Evolutionary conservation across 2,329 filamentous ascomycete genomes (phyloP), one percentile per base, ranked within the genome.

Genomic region (Falciphora oryzae): DNA sequence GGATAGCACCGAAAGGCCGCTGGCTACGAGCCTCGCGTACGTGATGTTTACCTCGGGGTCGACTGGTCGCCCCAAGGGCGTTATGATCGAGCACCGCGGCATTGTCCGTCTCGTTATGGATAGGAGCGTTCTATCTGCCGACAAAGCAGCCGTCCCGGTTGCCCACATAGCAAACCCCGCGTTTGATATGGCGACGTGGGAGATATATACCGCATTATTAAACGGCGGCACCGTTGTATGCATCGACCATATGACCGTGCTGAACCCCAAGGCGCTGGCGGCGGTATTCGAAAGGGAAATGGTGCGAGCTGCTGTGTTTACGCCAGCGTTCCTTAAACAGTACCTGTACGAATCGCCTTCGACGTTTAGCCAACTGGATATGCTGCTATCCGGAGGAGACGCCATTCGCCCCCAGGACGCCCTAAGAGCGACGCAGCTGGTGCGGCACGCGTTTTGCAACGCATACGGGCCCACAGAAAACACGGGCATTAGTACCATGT

Each of bases 381-480:
- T n/a, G 18, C 44, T 25, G 22, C 1, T 53, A 7, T 18, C 38
- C 18, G 14, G 44, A n/a, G 44, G 44, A 53, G 44, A 53, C n/a
- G 44, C 44, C 22, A 53, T n/a, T 22, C 16, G 44, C 18, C 44
- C 44, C 8, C 18, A n/a, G 44, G 44, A n/a, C 16, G 44, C 16
- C 18, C 44, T n/a, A 18, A 50, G 44, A 50, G 44, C 44, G 22
- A n/a, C 44, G 44, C 44, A 50, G 22, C 44, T n/a, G 6, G 18
- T 50, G 22, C 44, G 44, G 44, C 44, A 50, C 44, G 25, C 62
- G 70, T 18, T 53, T 25, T n/a, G 44, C 10, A 53, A 53, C 44
- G 22, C 44, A 11, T n/a, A n/a, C 22, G 44, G 44, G 44, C 44
- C 44, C 3, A n/a, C 44, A 5, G 44, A 53, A 53, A 53, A 53